phyloP scores from a whole-genome alignment of 495 filamentous ascomycete species.

The Hapsidospora chrysogenum region DNA sequence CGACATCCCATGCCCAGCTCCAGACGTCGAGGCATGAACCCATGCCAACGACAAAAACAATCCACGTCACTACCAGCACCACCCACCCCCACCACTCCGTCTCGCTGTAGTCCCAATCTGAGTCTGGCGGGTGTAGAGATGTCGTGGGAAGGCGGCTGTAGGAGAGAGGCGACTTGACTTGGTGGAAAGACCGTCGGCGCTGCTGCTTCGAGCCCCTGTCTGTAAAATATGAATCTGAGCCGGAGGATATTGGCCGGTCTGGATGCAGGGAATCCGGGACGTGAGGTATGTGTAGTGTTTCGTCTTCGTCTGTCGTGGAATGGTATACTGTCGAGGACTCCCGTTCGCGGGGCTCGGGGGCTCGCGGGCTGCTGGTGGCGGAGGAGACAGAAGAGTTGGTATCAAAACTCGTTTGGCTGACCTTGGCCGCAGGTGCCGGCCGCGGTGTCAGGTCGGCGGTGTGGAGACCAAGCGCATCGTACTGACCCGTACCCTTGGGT shows the following conservation, averaged over 20 bases:
- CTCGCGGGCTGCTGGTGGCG: no score
- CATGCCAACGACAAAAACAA: conserved; percentile 90
- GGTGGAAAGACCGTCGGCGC: conserved; percentile 32
- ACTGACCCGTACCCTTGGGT: neutral
- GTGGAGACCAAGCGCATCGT: conserved; percentile 22
- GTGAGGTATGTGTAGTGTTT: conserved; percentile 37
- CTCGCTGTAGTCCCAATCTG: conserved; percentile 73
- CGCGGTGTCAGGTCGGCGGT: conserved; percentile 31
- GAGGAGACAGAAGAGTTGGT: no score
- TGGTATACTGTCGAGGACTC: conserved; percentile 20
- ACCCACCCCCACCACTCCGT: conserved; percentile 97
- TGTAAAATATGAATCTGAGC: conserved; percentile 52
- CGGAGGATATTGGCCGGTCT: conserved; percentile 34
- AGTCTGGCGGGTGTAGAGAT: conserved; percentile 22
- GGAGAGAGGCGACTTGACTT: conserved; percentile 45
- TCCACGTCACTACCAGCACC: conserved; percentile 74
- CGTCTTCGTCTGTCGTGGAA: conserved; percentile 68
- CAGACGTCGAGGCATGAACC: conserved; percentile 93
- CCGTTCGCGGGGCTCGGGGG: conserved; percentile 19
- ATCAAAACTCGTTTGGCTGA: no score
- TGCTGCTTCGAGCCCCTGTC: conserved; percentile 16
- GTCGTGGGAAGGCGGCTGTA: conserved; percentile 24
- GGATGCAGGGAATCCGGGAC: conserved; percentile 15
- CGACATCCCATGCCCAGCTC: conserved; percentile 99
- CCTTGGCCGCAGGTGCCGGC: no score